These are phyloP conservation scores for Haplosporangium sp. DNA, from an alignment of 371 early-diverging fungal species.

Conservation along the genomic window DNA sequence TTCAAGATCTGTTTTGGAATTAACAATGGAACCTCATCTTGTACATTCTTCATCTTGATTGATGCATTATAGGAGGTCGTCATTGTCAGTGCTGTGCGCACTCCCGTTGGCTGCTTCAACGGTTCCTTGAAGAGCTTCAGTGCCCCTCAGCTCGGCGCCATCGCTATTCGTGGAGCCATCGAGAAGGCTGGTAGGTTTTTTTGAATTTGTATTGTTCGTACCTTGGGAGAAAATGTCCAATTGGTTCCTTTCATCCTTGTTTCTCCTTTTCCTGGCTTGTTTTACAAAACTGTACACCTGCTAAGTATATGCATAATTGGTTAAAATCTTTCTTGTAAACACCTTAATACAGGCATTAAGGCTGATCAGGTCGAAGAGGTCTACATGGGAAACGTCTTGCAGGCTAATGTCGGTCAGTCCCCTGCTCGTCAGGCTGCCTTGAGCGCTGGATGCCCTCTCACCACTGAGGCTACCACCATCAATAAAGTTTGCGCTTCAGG, in stretches of 20 bases:
- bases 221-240: too few relatives aligned
- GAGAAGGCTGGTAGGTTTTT: conserved; percentile 52
- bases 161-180: conserved; percentile 69
- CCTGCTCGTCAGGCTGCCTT: conserved; percentile 96
- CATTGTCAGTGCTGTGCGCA: conserved; percentile 90
- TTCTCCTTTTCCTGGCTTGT: too few relatives aligned
- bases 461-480: conserved; percentile 89
- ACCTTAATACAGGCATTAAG: conserved; percentile 61
- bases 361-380: conserved; percentile 86
- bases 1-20: background rate
- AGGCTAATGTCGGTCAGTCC: conserved; percentile 93
- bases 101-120: conserved; percentile 95
- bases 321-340: conserved; percentile 1
- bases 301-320: background rate
- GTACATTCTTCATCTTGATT: background rate
- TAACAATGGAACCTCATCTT: too few relatives aligned
- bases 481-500: conserved; percentile 99
- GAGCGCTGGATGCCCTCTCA: conserved; percentile 84
- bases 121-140: conserved; percentile 88
- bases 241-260: too few relatives aligned
- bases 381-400: conserved; percentile 87
- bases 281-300: background rate
- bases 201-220: too few relatives aligned
- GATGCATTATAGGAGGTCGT: conserved; percentile 71
- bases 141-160: conserved; percentile 90